These are phyloP conservation scores for Aspergillus fumigatiaffinis DNA, from an alignment of 2,329 filamentous ascomycete species.

Conservation along the genomic window DNA sequence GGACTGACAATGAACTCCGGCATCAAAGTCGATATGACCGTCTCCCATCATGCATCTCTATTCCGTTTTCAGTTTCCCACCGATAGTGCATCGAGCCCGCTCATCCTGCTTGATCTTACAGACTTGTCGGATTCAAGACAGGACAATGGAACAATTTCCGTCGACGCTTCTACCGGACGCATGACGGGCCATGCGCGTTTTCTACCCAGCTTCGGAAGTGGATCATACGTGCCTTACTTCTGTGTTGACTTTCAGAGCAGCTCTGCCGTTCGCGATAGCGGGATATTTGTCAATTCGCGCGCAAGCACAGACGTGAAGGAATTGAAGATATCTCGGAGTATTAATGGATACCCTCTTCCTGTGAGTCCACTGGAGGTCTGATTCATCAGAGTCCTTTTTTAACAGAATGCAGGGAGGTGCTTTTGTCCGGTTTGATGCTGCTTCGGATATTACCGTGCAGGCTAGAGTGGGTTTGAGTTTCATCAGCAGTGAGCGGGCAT, in stretches of 20 bases:
- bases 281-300: constrained; percentile 61
- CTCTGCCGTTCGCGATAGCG: constrained; percentile 53
- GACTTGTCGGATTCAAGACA: constrained; percentile 60
- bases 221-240: constrained; percentile 58
- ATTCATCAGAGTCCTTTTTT: neutral
- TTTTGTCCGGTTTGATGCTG: constrained; percentile 59
- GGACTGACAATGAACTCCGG: constrained; percentile 55
- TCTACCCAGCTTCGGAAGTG: constrained; percentile 61
- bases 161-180: constrained; percentile 55
- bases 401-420: constrained; percentile 53
- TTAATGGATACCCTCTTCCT: constrained; percentile 54
- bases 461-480: constrained; percentile 68
- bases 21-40: constrained; percentile 63
- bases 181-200: constrained; percentile 62
- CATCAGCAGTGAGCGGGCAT: constrained; percentile 63
- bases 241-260: constrained; percentile 62
- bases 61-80: constrained; percentile 62
- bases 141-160: constrained; percentile 57
- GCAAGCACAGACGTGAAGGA: constrained; percentile 52
- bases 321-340: constrained; percentile 52
- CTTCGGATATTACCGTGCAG: constrained; percentile 48
- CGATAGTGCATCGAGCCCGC: constrained; percentile 41
- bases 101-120: constrained; percentile 62
- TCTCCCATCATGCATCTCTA: constrained; percentile 58
- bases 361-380: constrained; percentile 10